Evolutionary conservation across 176 grass and related monocot species (phyloP).

Genomic region (Carex littledalei): DNA sequence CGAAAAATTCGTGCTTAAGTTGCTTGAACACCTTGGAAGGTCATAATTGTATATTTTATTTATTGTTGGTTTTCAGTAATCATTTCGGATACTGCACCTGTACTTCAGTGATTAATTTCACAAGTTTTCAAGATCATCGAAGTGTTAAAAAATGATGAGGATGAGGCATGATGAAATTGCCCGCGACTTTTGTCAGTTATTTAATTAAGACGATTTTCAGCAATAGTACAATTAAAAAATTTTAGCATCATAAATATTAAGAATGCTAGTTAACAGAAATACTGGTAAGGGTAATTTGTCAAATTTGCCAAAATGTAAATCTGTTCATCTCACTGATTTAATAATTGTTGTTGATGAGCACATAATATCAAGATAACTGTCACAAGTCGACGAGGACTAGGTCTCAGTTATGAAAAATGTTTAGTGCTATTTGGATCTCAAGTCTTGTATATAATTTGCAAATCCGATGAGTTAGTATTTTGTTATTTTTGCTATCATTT

Average conservation of each 20-base stretch:
- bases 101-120: neutral
- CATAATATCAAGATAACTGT: neutral
- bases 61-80: slow-evolving; percentile 2
- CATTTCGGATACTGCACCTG: neutral
- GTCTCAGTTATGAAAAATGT: slow-evolving; percentile 4
- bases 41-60: slow-evolving; percentile 16
- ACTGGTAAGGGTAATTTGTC: neutral
- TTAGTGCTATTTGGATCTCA: neutral
- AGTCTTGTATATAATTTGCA: neutral
- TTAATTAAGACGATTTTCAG: neutral
- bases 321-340: neutral
- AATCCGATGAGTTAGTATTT: neutral
- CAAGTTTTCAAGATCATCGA: slow-evolving; percentile 3
- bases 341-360: neutral
- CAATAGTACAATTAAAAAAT: neutral
- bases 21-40: slow-evolving; percentile 72
- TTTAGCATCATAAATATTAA: neutral
- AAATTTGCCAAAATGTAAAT: neutral
- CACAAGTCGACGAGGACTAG: neutral
- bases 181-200: neutral
- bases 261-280: neutral
- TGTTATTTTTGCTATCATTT: neutral
- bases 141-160: neutral
- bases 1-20: slow-evolving; percentile 52
- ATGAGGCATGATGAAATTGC: neutral